phyloP scores from a whole-genome alignment of 1,284 basidiomycete species.

The Cryptococcus sp. region DNA sequence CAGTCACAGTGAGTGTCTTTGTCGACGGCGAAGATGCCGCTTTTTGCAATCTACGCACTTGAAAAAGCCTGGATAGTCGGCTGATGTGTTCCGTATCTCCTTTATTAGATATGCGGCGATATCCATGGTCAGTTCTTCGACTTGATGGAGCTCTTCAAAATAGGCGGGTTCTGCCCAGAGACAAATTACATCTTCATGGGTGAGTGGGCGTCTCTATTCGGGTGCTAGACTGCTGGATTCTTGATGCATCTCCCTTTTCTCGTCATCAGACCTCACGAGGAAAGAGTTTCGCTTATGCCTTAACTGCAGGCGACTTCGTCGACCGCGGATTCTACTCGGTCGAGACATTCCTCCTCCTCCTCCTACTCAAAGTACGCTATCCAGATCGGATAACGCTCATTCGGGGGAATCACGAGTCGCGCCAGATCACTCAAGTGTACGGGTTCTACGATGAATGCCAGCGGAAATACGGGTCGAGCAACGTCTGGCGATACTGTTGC shows the following conservation, averaged over 20 bases:
- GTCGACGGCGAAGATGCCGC: not conserved
- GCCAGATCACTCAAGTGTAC: conserved; percentile 98
- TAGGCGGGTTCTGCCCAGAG: conserved; percentile 91
- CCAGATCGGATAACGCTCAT: conserved; percentile 97
- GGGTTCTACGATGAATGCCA: conserved; percentile 99
- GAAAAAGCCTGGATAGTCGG: not conserved
- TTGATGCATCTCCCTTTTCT: not conserved
- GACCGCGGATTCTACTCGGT: conserved; percentile 97
- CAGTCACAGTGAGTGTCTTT: conserved; percentile 75
- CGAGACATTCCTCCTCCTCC: conserved; percentile 91
- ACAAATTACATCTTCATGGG: conserved; percentile 99
- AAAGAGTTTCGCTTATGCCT: not conserved
- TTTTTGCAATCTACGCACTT: conserved; percentile 1
- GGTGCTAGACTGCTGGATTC: not conserved
- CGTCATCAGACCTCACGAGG: not conserved
- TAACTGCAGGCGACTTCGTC: conserved; percentile 76
- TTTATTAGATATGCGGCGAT: conserved; percentile 87
- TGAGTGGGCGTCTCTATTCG: conserved; percentile 52
- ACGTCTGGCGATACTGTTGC: conserved; percentile 98
- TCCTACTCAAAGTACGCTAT: conserved; percentile 95
- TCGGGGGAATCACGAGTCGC: conserved; percentile 97
- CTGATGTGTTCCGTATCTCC: conserved; percentile 1
- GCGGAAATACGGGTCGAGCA: conserved; percentile 90
- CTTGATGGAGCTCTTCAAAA: conserved; percentile 93
- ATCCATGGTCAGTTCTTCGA: conserved; percentile 99